Percentiles rank a stretch among this genome's conserved stretches.
Evolutionary conservation across 331 rosid genomes (phyloP).

Genomic region (Erythrophleum ivorense): DNA sequence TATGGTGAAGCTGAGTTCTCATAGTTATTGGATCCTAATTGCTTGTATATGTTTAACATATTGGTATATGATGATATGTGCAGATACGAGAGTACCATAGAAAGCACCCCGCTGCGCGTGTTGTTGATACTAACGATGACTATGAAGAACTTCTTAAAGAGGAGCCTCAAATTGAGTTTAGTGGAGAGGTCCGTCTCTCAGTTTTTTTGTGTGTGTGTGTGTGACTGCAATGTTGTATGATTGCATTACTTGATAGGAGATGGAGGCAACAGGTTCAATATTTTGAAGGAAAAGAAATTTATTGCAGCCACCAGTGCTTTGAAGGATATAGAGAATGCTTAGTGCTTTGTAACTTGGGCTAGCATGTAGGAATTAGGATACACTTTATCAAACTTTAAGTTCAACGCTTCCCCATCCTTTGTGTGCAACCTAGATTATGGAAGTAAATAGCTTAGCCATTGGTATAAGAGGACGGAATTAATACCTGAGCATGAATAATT

Average conservation of each 20-base stretch:
- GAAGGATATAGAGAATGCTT: not conserved
- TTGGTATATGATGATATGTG: slow-evolving; percentile 40
- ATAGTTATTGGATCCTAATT: not conserved
- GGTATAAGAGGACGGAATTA: not conserved
- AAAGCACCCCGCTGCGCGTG: slow-evolving; percentile 92
- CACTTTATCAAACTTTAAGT: slow-evolving; percentile 9
- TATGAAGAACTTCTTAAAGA: slow-evolving; percentile 75
- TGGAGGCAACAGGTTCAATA: not conserved
- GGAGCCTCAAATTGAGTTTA: slow-evolving; percentile 90
- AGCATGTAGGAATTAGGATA: not conserved
- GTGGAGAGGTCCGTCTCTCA: slow-evolving; percentile 78
- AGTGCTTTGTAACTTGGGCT: slow-evolving; percentile 12
- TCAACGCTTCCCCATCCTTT: not conserved
- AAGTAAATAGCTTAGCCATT: not conserved
- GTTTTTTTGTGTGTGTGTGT: not conserved
- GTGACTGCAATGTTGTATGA: not conserved
- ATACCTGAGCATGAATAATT: not conserved
- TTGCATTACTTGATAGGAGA: not conserved
- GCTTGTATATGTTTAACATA: not conserved
- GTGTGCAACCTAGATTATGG: not conserved
- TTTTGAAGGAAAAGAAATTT: not conserved
- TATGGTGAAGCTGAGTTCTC: slow-evolving; percentile 17
- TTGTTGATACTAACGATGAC: slow-evolving; percentile 82
- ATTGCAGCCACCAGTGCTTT: not conserved
- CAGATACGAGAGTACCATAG: slow-evolving; percentile 98